phyloP scores from a whole-genome alignment of 768 basidiomycete genomes.

The Boletus edulis region DNA sequence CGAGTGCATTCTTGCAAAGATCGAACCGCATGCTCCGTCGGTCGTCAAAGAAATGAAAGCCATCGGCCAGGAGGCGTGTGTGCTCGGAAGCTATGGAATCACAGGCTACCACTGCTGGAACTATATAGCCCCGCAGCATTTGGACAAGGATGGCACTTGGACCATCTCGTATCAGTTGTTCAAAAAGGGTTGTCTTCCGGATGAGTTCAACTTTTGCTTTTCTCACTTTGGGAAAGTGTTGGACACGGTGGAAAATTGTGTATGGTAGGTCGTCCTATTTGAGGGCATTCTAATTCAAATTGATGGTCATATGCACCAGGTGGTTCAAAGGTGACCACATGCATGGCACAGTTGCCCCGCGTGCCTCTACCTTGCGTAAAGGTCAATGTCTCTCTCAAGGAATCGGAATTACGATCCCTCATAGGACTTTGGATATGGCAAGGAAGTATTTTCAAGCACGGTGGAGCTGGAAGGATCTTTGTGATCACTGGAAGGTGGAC shows the following conservation, averaged over 20 bases:
- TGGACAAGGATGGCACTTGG: neutral
- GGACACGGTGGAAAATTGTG: slow-evolving; percentile 1
- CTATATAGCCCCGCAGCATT: neutral
- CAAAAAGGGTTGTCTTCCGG: neutral
- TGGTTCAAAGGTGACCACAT: slow-evolving; percentile 12
- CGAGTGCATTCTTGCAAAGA: too few species aligned
- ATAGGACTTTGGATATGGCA: slow-evolving; percentile 1
- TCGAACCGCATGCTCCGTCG: too few species aligned
- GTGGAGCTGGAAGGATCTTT: neutral
- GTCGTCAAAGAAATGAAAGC: too few species aligned
- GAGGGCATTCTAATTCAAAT: too few species aligned
- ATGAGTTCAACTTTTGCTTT: slow-evolving; percentile 11
- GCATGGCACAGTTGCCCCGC: slow-evolving; percentile 10
- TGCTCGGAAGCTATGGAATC: neutral
- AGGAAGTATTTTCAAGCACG: slow-evolving; percentile 6
- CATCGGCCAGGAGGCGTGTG: rapidly evolving
- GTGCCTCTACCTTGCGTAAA: neutral
- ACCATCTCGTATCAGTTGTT: slow-evolving; percentile 4
- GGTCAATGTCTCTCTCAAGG: slow-evolving; percentile 6
- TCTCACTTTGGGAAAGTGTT: neutral
- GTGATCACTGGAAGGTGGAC: neutral
- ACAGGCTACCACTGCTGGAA: slow-evolving; percentile 10
- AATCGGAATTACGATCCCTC: neutral
- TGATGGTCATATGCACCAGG: neutral
- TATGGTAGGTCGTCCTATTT: neutral